Base-by-base conservation (phyloP, 768 basidiomycete genomes). In the Agaricus blazei region DNA sequence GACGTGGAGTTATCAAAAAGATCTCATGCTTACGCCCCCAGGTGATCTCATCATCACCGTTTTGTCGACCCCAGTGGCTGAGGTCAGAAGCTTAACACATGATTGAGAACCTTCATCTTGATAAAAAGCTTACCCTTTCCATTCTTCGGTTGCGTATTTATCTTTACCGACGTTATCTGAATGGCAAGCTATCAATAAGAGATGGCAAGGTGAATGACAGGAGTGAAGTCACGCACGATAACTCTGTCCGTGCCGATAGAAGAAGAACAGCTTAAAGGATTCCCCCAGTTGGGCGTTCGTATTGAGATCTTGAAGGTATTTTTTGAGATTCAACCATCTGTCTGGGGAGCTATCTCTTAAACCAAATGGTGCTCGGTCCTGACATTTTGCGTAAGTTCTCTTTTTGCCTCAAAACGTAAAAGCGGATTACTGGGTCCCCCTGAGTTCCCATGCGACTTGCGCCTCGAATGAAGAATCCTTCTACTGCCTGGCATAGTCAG, bases 171-270 rank as follows among this genome's bases (percentile, higher is more conserved):
- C 75, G 59, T 91, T 91, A 69, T 91, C 87, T 89, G 59, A 3
- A 29, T 24, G 19, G 43, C 11, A 15, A 15, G 42, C 12, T 14
- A 28, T 40, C 31, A 23, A 11, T 45, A 36, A 34, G 53, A 57
- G 11, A 54, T 45, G 11, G 15, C 43, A 53, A 26, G 34, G 14
- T 26, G 49, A 34, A 34, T 3, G 28, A 56, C 9, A 34, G 36
- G 44, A 45, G 11, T 49, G 14, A 44, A 34, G 61, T 3, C 8
- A 71, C 85, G 60, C 66, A 88, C 88, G 88, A 61, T 76, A 80
- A 52, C 87, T 89, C 67, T 90, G 72, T 1, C 89, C 89, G 58
- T 92, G 89, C 59, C 89, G 73, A 2, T 79, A 80, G 1, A 90
- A 66, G 55, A 85, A 79, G 52, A 90, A 70, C 11, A 87, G 71